Base-by-base conservation (phyloP, 805 yeast genomes). In the Spathaspora sp. region DNA sequence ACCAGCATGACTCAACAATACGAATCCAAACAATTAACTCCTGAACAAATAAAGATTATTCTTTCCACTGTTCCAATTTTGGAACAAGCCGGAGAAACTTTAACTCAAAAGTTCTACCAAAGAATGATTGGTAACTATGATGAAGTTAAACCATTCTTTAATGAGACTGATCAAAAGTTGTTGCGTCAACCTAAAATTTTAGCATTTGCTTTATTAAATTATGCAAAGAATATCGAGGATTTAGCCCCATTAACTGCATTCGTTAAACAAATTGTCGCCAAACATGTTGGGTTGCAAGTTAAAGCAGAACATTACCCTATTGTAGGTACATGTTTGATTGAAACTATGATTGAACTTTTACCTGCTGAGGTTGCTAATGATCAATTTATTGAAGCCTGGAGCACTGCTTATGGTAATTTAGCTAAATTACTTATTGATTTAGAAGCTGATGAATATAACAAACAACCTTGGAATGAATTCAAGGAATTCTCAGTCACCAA, bases 241-340 rank as follows among this genome's bases (percentile, higher is more conserved):
- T 64, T 86, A 49, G 68, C 78, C 2, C 82, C 79, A 10, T 67
- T 86, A 42, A 60, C 72, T 11, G 78, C 69, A 1, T 79, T 81
- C 53, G 88, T 86, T 9, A 69, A 76, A 47, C 81, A 79, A 54
- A 82, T 86, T 58, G 86, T 79, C 44, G 76, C 74, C 56, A 86
- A 85, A 64, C 92, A 86, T 57, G 83, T 80, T 52, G 87, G 87
- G 44, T 69, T 86, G 54, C 81, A 81, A 60, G 76, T 86, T 43
- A 63, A 68, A 54, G 80, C 90, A 3, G 86, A 81, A 51, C 89
- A 85, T 52, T 86, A 86, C 58, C 81, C 83, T 19, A 73, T 82
- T 56, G 90, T 86, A 31, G 92, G 90, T 28, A 61, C 65, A 29
- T 74, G 77, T 53, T 65, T 87, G n/a, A 61, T 86, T 31, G 68